Percentiles rank a stretch among this genome's conserved stretches.
These are phyloP conservation scores for Wickerhamomyces silvicola DNA, from an alignment of 805 yeast species.

Conservation along the genomic window DNA sequence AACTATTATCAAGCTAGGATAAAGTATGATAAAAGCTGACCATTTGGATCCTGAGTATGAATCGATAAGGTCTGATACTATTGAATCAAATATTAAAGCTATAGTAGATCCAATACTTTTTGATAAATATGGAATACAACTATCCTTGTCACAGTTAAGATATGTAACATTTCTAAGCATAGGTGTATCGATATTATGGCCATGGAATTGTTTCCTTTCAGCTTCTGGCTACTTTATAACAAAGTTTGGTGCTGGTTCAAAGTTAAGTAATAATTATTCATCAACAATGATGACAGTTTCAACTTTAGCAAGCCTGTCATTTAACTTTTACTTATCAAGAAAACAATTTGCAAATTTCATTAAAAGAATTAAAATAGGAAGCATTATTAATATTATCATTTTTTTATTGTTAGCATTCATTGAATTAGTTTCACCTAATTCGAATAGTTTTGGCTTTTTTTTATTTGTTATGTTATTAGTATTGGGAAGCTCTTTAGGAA, in stretches of 20 bases:
- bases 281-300: conserved; percentile 87
- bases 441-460: conserved; percentile 28
- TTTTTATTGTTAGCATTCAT: conserved; percentile 34
- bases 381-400: conserved; percentile 45
- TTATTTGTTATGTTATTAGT: conserved; percentile 56
- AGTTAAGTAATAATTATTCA: conserved; percentile 53
- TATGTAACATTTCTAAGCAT: conserved; percentile 59
- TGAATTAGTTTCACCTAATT: conserved; percentile 17
- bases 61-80: too few species aligned
- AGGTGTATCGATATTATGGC: conserved; percentile 87
- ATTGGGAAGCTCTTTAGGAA: conserved; percentile 60
- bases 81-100: too few species aligned
- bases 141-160: conserved; percentile 7
- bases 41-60: too few species aligned
- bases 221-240: conserved; percentile 72
- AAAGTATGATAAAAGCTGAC: too few species aligned
- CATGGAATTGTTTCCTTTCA: conserved; percentile 89
- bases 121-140: conserved; percentile 15
- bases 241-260: conserved; percentile 46
- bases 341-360: conserved; percentile 56
- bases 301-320: conserved; percentile 57
- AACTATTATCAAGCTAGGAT: too few species aligned
- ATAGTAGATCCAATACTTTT: too few species aligned
- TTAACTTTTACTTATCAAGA: conserved; percentile 57
- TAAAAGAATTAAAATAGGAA: conserved; percentile 54